A percentile compares a stretch with the other conserved stretches of the same genome.
These are phyloP conservation scores for Diplosphaera chodatii DNA, from an alignment of 139 green algal genomes.

Conservation along the genomic window DNA sequence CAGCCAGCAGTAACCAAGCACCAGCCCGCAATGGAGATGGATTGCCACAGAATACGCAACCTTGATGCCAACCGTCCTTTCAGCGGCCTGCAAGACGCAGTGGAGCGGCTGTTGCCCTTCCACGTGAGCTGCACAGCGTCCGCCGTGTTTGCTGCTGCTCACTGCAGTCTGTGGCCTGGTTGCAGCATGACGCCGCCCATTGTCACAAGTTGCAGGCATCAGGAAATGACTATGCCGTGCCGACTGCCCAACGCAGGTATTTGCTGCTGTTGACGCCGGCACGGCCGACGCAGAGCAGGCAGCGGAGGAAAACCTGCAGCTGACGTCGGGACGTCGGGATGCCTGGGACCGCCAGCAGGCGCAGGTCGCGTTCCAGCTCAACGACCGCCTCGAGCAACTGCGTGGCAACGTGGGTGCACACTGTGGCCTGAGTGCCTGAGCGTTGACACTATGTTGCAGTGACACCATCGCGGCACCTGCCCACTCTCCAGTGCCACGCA, in stretches of 20 bases:
- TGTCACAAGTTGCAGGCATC: too few relatives aligned
- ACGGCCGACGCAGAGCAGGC: not conserved
- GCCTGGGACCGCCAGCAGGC: not conserved
- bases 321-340: not conserved
- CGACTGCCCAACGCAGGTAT: too few relatives aligned
- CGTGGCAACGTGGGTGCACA: not conserved
- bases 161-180: too few relatives aligned
- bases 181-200: too few relatives aligned
- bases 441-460: too few relatives aligned
- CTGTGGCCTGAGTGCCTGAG: too few relatives aligned
- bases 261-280: not conserved
- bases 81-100: conserved; percentile 32
- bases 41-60: conserved; percentile 15
- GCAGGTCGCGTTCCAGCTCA: not conserved
- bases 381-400: not conserved
- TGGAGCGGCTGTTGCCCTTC: conserved; percentile 52
- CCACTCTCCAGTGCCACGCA: too few relatives aligned
- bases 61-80: conserved; percentile 37
- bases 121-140: too few relatives aligned
- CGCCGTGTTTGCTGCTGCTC: too few relatives aligned
- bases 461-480: too few relatives aligned
- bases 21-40: conserved; percentile 16
- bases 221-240: too few relatives aligned
- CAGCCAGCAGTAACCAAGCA: too few relatives aligned
- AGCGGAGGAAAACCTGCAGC: not conserved